Evolutionary conservation across 2,329 filamentous ascomycete species (phyloP), one percentile per base, ranked within the genome.

Genomic region (Lasiodiplodia citricola): DNA sequence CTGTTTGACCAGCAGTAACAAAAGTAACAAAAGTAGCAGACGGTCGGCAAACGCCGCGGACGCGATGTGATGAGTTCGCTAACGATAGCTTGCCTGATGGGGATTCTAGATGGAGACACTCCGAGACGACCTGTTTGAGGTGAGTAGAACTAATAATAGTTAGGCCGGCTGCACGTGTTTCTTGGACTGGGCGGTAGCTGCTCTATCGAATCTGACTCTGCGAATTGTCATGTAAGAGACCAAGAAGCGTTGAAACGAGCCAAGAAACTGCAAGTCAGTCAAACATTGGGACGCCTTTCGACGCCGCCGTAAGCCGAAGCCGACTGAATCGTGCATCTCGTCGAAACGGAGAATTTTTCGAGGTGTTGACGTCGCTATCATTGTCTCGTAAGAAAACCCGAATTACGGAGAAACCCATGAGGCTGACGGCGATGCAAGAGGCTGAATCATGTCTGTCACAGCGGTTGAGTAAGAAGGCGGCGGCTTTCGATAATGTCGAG

Each of bases 251-350:
- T 44, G 25, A 63, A 41, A 35, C 25, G 31, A 11, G 44, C 47
- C 60, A 64, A 54, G 60, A 52, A 5, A 25, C n/a, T 5, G 47
- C 18, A 31, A 23, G 31, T 64, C 60, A 35, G 60, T 64, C 47
- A 64, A 64, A 54, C 38, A 52, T 64, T 52, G 35, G 60, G 60
- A 54, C 60, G 60, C 60, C 60, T 64, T 47, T 21, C 44, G 2
- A 16, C 6, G 11, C 21, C 50, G 58, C 21, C 18, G 35, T 44
- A 14, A 14, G 23, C 4, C 21, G 44, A 16, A 7, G 14, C 25
- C 6, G 11, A 28, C 23, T 25, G 60, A 64, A 23, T 64, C 44
- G 31, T 41, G 55, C 35, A 58, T 41, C n/a, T 25, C 25, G 35
- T 10, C 16, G 41, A 50, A 50, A 47, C 38, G 41, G 21, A 25